A percentile compares a stretch with the other conserved stretches of the same genome.
Evolutionary conservation across 2,329 filamentous ascomycete species (phyloP).

Genomic region (Cucurbitaria berberidis): DNA sequence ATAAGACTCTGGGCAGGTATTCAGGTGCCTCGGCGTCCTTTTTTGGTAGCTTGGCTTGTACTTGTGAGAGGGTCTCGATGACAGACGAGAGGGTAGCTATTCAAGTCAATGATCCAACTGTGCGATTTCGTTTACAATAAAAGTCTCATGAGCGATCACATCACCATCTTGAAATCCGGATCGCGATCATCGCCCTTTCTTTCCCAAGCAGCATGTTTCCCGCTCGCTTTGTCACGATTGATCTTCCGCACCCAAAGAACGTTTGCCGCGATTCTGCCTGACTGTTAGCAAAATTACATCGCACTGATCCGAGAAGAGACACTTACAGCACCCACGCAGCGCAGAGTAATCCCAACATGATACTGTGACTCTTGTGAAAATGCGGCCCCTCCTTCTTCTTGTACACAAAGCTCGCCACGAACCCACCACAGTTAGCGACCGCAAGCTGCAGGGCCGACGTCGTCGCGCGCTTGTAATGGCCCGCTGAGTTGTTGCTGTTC

Average conservation of each 20-base stretch:
- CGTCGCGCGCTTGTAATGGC: constrained; percentile 73
- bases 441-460: constrained; percentile 69
- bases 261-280: constrained; percentile 62
- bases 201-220: constrained; percentile 64
- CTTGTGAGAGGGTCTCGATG: too few species aligned
- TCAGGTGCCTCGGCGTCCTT: too few species aligned
- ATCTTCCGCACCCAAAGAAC: constrained; percentile 68
- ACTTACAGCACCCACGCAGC: constrained; percentile 70
- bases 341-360: constrained; percentile 65
- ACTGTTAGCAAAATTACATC: constrained; percentile 16
- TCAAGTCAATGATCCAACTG: not conserved
- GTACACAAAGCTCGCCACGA: constrained; percentile 70
- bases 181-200: constrained; percentile 69
- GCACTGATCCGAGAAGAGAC: not conserved
- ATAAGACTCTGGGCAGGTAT: too few species aligned
- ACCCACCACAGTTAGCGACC: constrained; percentile 71
- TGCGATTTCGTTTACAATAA: not conserved
- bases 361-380: constrained; percentile 67
- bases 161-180: constrained; percentile 65
- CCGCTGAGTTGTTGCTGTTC: constrained; percentile 71
- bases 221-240: constrained; percentile 66
- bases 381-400: constrained; percentile 62
- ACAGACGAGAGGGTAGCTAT: too few species aligned
- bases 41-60: too few species aligned
- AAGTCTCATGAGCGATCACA: constrained; percentile 47